Evolutionary conservation across 108 stramenopile genomes (phyloP), one percentile per base, ranked within the genome.

Genomic region (Pseudonitzschia multiseries): DNA sequence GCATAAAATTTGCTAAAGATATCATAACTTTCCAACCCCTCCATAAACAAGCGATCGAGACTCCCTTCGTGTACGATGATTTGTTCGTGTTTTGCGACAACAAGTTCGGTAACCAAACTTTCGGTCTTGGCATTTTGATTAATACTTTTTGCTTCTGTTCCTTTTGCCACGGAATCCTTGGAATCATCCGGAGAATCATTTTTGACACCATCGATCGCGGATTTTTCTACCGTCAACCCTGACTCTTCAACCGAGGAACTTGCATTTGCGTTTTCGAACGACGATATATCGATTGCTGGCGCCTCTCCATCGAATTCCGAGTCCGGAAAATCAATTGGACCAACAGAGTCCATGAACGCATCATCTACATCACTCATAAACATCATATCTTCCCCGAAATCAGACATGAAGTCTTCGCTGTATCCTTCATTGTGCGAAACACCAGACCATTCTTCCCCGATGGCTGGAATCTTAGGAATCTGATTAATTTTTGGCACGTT

Each of bases 381-480:
- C 46, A 50, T 62, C 5, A 24, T 17, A 62, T 62, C 61, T n/a
- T 62, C 61, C 33, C 61, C 43, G n/a, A 67, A 67, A 21, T 63
- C 62, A 63, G 62, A 27, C 62, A 41, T 63, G 18, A 18, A 14
- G 46, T 18, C 46, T 10, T 14, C 46, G 18, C 8, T 18, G 18
- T 48, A 48, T n/a, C 66, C 66, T 28, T 67, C 66, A 43, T 18
- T 67, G 21, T 67, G 33, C 8, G 46, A 14, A 48, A 50, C 42
- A 67, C 43, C 26, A 26, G 46, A 44, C 42, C 42, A 67, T 28
- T 67, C 66, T 8, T 67, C 66, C 44, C 66, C 66, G 24, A 67
- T 22, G 42, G 42, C 43, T 50, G 66, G 66, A 50, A 67, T 48
- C 26, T 44, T 29, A 1, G 66, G 66, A 67, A 67, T 44, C 21